Conservation (phyloP, 768 basidiomycete genomes). For the Termitomyces sp. region DNA sequence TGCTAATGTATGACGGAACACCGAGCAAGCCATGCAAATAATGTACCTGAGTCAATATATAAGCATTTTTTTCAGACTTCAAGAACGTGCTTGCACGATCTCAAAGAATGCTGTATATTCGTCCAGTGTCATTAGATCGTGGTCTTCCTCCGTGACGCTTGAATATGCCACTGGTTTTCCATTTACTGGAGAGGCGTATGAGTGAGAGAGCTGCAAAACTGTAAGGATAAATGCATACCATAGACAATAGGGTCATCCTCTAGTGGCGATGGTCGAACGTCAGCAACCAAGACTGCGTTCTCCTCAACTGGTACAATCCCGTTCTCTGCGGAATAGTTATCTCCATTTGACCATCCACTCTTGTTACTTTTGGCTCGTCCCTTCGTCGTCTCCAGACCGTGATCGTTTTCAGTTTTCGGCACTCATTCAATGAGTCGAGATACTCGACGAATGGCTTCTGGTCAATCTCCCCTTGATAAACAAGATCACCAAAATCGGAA, state of each 20-base stretch:
- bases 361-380: slow-evolving; percentile 34
- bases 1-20: neutral
- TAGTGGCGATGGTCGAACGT: slow-evolving; percentile 12
- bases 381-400: slow-evolving; percentile 60
- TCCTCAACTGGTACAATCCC: slow-evolving; percentile 17
- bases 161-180: slow-evolving; percentile 72
- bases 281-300: slow-evolving; percentile 25
- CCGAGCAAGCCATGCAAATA: neutral
- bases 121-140: slow-evolving; percentile 90
- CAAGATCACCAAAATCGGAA: slow-evolving; percentile 50
- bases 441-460: slow-evolving; percentile 63
- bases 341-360: slow-evolving; percentile 38
- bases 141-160: slow-evolving; percentile 86
- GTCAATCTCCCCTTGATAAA: slow-evolving; percentile 64
- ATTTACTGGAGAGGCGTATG: slow-evolving; percentile 48
- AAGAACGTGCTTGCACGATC: slow-evolving; percentile 51
- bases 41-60: too few relatives aligned
- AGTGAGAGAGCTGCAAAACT: neutral
- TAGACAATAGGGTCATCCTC: slow-evolving; percentile 64
- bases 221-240: slow-evolving; percentile 39
- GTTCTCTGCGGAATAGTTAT: too few relatives aligned
- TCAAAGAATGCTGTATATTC: slow-evolving; percentile 85
- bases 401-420: slow-evolving; percentile 76
- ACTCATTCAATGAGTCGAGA: slow-evolving; percentile 66
- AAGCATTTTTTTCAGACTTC: too few relatives aligned